Evolutionary conservation across 2,329 filamentous ascomycete species (phyloP).

Genomic region (Geosmithia putterillii): DNA sequence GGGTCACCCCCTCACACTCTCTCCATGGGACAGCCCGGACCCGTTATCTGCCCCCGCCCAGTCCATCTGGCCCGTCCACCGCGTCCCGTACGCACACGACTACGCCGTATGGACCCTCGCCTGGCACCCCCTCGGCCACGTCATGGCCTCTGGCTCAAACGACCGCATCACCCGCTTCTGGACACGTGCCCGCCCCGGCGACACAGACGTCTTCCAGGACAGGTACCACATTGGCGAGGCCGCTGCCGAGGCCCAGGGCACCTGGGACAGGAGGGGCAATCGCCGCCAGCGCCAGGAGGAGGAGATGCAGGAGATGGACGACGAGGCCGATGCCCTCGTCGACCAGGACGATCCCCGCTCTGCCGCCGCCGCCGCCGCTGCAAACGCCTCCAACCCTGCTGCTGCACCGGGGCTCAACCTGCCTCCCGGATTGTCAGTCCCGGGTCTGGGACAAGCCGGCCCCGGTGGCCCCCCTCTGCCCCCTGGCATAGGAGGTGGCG

Average conservation of each 20-base stretch:
- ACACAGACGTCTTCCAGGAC: constrained; percentile 75
- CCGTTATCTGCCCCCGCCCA: constrained; percentile 71
- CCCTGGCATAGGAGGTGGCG: constrained; percentile 36
- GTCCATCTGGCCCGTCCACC: constrained; percentile 86
- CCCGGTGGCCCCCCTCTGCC: constrained; percentile 23
- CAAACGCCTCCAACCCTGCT: constrained; percentile 28
- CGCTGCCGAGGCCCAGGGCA: constrained; percentile 88
- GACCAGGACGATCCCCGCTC: constrained; percentile 64
- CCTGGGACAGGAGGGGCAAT: constrained; percentile 72
- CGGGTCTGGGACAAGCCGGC: too few relatives aligned
- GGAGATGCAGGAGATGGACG: constrained; percentile 85
- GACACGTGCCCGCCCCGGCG: constrained; percentile 81
- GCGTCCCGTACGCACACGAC: constrained; percentile 76
- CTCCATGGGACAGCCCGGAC: constrained; percentile 77
- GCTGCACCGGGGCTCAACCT: too few relatives aligned
- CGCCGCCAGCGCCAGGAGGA: constrained; percentile 76
- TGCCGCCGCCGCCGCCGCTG: constrained; percentile 13
- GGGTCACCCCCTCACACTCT: constrained; percentile 57
- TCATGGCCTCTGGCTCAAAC: constrained; percentile 89
- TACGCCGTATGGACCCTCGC: constrained; percentile 96
- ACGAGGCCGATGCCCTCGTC: constrained; percentile 83
- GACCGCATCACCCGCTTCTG: constrained; percentile 96
- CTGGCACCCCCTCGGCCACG: constrained; percentile 94
- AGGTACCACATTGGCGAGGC: constrained; percentile 91
- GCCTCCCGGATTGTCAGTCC: too few relatives aligned